Conservation (phyloP, 169 alveolate species). For the Blepharisma undulans region DNA sequence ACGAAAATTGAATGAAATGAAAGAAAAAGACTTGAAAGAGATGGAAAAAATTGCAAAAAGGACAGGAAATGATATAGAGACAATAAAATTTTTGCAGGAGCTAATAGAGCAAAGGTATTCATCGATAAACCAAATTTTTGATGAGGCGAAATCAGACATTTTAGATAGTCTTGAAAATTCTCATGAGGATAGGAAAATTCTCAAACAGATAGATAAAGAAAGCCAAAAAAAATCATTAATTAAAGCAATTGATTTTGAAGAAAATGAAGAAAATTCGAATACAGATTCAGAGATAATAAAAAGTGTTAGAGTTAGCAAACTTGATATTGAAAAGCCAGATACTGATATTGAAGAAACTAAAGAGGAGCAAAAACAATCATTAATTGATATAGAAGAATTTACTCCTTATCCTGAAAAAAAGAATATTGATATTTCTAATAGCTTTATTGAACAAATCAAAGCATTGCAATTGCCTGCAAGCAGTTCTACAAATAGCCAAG, state of each 20-base stretch:
- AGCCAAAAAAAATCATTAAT: neutral
- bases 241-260: neutral
- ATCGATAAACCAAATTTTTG: neutral
- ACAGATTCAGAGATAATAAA: neutral
- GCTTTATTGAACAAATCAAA: neutral
- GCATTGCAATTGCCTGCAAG: neutral
- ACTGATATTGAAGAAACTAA: neutral
- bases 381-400: neutral
- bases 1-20: neutral
- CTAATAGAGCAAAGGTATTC: neutral
- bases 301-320: neutral
- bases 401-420: neutral
- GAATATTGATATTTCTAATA: neutral
- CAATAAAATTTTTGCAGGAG: neutral
- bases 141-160: constrained; percentile 3
- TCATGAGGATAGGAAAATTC: neutral
- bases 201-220: neutral
- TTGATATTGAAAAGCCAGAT: neutral
- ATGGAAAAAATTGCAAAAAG: constrained; percentile 1
- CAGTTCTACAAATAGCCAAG: neutral
- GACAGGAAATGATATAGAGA: neutral
- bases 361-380: neutral
- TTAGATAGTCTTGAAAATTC: neutral
- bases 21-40: constrained; percentile 26
- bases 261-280: neutral